Evolutionary conservation across 331 rosid genomes (phyloP), one percentile per base, ranked within the genome.

Genomic region (Rhamnella rubrinervis): DNA sequence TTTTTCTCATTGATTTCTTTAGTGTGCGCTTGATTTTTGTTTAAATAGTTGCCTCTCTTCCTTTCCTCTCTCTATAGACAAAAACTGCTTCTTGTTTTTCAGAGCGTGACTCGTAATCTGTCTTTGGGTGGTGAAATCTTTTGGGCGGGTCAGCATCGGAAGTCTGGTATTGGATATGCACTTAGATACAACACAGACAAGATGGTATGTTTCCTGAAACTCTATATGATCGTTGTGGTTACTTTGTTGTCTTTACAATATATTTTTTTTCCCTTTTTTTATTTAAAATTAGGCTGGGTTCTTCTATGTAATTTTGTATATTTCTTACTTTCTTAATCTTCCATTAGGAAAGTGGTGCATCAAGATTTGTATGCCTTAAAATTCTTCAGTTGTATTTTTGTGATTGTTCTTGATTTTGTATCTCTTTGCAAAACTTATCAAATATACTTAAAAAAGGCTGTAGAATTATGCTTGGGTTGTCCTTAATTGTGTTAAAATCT

Each of bases 101-200:
- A 93, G 97, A 93, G 98, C 59, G 91, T 93, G 71, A 80, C 96
- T n/a, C 86, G 78, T 44, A 80, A 91, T 79, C 74, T 95, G n/a
- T 85, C 99, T 17, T 57, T 95, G 87, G 99, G 99, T 4, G 99
- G 96, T 46, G 99, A 91, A 84, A 95, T 91, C 35, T 95, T 95
- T 87, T 95, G 99, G 99, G 92, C 97, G 73, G 97, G 99, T 80
- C 97, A 91, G 88, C 97, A 89, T 83, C 82, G 99, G 67, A 95
- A 89, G 80, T 95, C 99, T 49, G 97, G 99, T 61, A 74, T 89
- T 79, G 97, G 97, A 58, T 91, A 84, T 87, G 99, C 93, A 79
- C 92, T 89, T 86, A 88, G 96, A 71, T 95, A 89, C 82, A 87
- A 86, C 88, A 91, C 90, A 59, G 99, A 91, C 67, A 91, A 95